Percentiles rank a stretch among this genome's conserved stretches.
Conservation (phyloP, 345 rosid species). For the Excoecaria agallocha region DNA sequence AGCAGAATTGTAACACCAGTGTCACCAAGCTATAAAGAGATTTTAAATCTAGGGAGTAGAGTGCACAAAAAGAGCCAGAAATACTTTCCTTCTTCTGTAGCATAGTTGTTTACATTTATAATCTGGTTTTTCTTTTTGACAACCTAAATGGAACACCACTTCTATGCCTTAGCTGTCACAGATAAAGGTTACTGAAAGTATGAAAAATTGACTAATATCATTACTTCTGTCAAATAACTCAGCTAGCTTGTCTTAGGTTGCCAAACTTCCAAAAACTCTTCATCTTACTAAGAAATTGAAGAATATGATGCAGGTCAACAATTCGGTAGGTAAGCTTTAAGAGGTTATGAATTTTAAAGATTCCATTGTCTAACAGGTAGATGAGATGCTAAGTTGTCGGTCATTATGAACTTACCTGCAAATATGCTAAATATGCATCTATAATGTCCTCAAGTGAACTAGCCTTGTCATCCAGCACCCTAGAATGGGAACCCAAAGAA, state of each 20-base stretch:
- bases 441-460: constrained; percentile 79
- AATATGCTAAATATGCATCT: constrained; percentile 83
- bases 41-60: neutral
- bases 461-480: constrained; percentile 64
- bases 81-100: neutral
- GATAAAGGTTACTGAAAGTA: neutral
- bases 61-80: neutral
- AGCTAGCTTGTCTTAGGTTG: neutral
- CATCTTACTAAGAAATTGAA: neutral
- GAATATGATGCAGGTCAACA: neutral
- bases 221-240: neutral
- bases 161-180: neutral
- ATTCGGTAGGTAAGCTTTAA: neutral
- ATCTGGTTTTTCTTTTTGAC: constrained; percentile 1
- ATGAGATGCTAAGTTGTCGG: neutral
- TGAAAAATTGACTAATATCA: neutral
- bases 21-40: neutral
- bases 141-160: neutral
- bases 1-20: neutral
- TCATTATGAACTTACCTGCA: constrained; percentile 58
- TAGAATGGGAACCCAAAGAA: constrained; percentile 22
- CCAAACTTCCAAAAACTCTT: neutral
- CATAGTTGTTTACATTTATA: neutral
- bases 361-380: neutral
- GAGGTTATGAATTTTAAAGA: neutral